Evolutionary conservation across 176 grass and related monocot genomes (phyloP).

Genomic region (Puccinellia tenuiflora): DNA sequence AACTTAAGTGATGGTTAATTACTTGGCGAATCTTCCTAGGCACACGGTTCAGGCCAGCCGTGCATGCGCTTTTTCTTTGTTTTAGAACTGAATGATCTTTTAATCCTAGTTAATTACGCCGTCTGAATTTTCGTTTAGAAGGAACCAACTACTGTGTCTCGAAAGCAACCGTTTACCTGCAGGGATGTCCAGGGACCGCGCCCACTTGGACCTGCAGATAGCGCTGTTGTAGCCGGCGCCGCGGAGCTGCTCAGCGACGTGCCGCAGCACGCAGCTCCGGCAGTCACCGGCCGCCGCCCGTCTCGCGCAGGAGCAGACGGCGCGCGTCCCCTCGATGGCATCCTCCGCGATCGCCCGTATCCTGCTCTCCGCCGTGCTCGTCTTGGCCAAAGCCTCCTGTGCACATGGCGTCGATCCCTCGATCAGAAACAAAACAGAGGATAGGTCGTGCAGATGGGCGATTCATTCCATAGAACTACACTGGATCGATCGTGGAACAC

Average conservation of each 20-base stretch:
- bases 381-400: slow-evolving; percentile 68
- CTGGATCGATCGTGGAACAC: not conserved
- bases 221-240: slow-evolving; percentile 70
- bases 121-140: not conserved
- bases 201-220: slow-evolving; percentile 89
- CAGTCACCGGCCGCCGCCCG: slow-evolving; percentile 31
- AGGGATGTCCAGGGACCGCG: slow-evolving; percentile 62
- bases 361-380: slow-evolving; percentile 61
- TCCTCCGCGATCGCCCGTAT: slow-evolving; percentile 53
- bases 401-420: slow-evolving; percentile 3
- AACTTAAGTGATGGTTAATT: not conserved
- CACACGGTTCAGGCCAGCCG: not conserved
- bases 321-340: slow-evolving; percentile 37
- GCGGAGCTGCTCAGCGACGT: slow-evolving; percentile 41
- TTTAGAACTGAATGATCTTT: not conserved
- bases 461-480: not conserved
- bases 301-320: slow-evolving; percentile 47
- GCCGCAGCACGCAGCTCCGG: slow-evolving; percentile 55
- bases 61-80: not conserved
- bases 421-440: slow-evolving; percentile 10
- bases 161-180: slow-evolving; percentile 42
- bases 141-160: not conserved
- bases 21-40: not conserved
- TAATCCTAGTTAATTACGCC: not conserved
- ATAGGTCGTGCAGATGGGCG: not conserved